Evolutionary conservation across 345 rosid genomes (phyloP).

Genomic region (Eutrema japonicum): DNA sequence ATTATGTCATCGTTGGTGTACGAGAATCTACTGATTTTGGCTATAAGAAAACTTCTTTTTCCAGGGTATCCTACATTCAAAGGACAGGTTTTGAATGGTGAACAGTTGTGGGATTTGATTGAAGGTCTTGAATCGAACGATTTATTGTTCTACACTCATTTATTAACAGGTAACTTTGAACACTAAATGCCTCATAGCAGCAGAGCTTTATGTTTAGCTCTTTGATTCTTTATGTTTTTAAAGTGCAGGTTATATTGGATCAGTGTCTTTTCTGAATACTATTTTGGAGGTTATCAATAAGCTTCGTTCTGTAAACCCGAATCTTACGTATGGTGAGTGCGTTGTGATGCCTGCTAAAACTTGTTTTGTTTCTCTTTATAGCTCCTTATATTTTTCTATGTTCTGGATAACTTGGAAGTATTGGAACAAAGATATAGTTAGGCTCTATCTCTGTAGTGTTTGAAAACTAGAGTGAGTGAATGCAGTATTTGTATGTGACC

Average conservation of each 20-base stretch:
- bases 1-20: conserved; percentile 22
- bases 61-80: conserved; percentile 94
- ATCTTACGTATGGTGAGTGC: conserved; percentile 79
- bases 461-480: not conserved
- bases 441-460: not conserved
- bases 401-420: conserved; percentile 12
- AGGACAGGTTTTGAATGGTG: conserved; percentile 94
- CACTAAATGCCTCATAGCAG: not conserved
- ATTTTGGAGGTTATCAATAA: conserved; percentile 75
- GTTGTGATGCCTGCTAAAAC: not conserved
- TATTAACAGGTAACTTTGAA: conserved; percentile 69
- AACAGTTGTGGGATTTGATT: conserved; percentile 78
- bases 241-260: conserved; percentile 90
- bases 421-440: conserved; percentile 16
- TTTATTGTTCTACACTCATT: conserved; percentile 84
- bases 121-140: conserved; percentile 93
- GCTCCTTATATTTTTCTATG: not conserved
- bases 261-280: conserved; percentile 85
- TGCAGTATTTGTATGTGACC: not conserved
- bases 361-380: not conserved
- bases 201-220: not conserved
- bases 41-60: conserved; percentile 27
- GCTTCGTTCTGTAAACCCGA: conserved; percentile 88
- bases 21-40: conserved; percentile 9
- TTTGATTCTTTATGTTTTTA: not conserved